A percentile compares a stretch with the other conserved stretches of the same genome.
These are phyloP conservation scores for Collybia nuda DNA, from an alignment of 768 basidiomycete genomes.

Conservation along the genomic window DNA sequence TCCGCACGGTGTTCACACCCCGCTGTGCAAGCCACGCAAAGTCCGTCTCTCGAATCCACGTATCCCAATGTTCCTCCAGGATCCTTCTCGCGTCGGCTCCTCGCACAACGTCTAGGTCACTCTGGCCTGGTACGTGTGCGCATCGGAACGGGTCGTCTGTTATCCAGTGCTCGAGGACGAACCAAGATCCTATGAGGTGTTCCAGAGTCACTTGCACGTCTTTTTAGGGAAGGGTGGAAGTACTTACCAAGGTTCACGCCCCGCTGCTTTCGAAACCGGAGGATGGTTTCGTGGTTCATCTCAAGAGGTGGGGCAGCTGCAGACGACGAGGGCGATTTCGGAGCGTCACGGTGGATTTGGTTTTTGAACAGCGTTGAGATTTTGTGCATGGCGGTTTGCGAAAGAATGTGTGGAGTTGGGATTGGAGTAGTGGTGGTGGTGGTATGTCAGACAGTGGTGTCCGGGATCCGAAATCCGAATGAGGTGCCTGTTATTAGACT, in stretches of 20 bases:
- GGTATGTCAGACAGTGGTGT: no score
- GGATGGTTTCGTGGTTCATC: slow-evolving; percentile 12
- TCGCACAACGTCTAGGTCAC: slow-evolving; percentile 68
- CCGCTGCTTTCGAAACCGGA: slow-evolving; percentile 68
- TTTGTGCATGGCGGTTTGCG: no score
- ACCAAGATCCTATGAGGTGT: slow-evolving; percentile 61
- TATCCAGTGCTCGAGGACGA: slow-evolving; percentile 80
- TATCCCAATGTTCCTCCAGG: slow-evolving; percentile 75
- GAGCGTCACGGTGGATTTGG: not conserved
- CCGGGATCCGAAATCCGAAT: no score
- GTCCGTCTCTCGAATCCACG: slow-evolving; percentile 65
- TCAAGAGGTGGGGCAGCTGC: not conserved
- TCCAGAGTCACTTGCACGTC: not conserved
- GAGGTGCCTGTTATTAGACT: no score
- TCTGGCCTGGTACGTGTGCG: slow-evolving; percentile 56
- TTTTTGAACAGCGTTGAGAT: no score
- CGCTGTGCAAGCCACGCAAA: slow-evolving; percentile 57
- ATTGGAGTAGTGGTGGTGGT: no score
- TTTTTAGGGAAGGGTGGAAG: not conserved
- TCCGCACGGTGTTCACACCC: slow-evolving; percentile 62
- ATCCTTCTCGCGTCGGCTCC: slow-evolving; percentile 46
- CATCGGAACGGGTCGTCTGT: slow-evolving; percentile 52
- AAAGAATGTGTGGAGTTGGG: no score
- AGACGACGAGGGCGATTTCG: not conserved
- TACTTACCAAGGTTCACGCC: slow-evolving; percentile 80